Conservation (phyloP, 208 protist genomes). For the Leishmania major region DNA sequence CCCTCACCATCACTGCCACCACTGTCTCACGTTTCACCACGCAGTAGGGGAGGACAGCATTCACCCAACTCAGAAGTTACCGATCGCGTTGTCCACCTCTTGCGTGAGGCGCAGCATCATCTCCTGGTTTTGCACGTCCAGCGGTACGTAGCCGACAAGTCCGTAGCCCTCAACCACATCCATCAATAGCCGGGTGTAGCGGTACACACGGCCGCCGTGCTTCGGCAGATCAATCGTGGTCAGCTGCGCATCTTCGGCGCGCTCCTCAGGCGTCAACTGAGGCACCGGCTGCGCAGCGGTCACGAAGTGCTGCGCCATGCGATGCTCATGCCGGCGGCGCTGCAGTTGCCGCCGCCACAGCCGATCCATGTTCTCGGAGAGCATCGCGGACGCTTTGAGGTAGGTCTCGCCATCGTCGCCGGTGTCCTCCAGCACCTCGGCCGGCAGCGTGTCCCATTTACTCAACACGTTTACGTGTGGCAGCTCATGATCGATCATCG, state of each 20-base stretch:
- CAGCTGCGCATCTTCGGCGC: conserved; percentile 43
- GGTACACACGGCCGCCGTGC: conserved; percentile 69
- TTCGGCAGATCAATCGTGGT: conserved; percentile 49
- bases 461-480: conserved; percentile 98
- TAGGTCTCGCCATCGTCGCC: conserved; percentile 71
- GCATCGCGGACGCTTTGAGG: conserved; percentile 53
- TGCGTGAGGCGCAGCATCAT: conserved; percentile 88
- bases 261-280: conserved; percentile 39
- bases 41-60: background rate
- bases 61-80: conserved; percentile 50
- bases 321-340: conserved; percentile 45
- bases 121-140: conserved; percentile 85
- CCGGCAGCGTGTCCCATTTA: conserved; percentile 95
- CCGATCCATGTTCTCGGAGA: conserved; percentile 83
- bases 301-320: conserved; percentile 43
- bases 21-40: background rate
- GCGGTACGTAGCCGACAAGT: conserved; percentile 92
- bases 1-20: background rate
- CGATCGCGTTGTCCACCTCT: conserved; percentile 83
- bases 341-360: conserved; percentile 76
- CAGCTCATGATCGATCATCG: conserved; percentile 96
- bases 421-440: conserved; percentile 73
- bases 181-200: conserved; percentile 83
- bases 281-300: conserved; percentile 34
- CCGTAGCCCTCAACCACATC: conserved; percentile 95